A percentile compares a stretch with the other conserved stretches of the same genome.
These are phyloP conservation scores for Turritis glabra DNA, from an alignment of 345 rosid species.

Conservation along the genomic window DNA sequence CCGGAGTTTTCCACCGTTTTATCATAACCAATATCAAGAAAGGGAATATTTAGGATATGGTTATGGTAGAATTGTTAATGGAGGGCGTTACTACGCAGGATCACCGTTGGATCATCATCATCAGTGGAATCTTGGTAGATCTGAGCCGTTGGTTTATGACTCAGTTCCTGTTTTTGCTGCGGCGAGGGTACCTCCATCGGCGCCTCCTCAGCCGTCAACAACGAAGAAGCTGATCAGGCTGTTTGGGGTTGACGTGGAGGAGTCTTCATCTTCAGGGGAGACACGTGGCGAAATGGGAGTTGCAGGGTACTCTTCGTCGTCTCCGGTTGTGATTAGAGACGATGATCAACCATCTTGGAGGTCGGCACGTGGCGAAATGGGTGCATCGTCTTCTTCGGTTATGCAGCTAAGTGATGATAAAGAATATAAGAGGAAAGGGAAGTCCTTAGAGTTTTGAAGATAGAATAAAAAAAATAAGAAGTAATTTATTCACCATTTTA, in stretches of 20 bases:
- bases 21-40: slow-evolving; percentile 20
- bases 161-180: slow-evolving; percentile 59
- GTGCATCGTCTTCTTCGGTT: slow-evolving; percentile 40
- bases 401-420: slow-evolving; percentile 31
- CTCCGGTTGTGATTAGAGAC: slow-evolving; percentile 35
- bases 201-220: slow-evolving; percentile 7
- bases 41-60: slow-evolving; percentile 38
- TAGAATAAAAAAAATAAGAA: not conserved
- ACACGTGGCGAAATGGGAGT: slow-evolving; percentile 26
- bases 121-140: slow-evolving; percentile 37
- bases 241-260: slow-evolving; percentile 70
- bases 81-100: slow-evolving; percentile 40
- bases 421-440: slow-evolving; percentile 40
- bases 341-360: slow-evolving; percentile 20
- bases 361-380: slow-evolving; percentile 40
- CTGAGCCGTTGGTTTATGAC: slow-evolving; percentile 49
- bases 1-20: slow-evolving; percentile 25
- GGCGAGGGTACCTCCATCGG: not conserved
- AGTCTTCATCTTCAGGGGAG: slow-evolving; percentile 43
- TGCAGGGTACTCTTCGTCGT: slow-evolving; percentile 16
- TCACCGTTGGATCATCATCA: slow-evolving; percentile 38
- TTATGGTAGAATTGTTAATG: slow-evolving; percentile 21
- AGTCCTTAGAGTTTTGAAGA: slow-evolving; percentile 27
- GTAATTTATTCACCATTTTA: not conserved
- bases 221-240: slow-evolving; percentile 60